phyloP scores from a whole-genome alignment of 2,329 filamentous ascomycete species.

The Hawksworthiomyces lignivorus region DNA sequence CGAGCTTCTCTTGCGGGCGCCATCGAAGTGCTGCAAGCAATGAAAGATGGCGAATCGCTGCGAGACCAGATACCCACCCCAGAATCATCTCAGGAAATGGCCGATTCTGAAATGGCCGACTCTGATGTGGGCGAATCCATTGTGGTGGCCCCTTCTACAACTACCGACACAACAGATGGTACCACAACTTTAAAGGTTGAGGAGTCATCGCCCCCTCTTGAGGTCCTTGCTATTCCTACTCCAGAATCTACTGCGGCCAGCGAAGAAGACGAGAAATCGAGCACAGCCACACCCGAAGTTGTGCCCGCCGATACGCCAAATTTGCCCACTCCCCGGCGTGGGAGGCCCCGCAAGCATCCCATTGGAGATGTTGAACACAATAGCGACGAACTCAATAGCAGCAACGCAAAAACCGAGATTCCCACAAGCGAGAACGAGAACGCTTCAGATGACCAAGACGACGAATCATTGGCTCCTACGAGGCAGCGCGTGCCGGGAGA shows the following conservation, averaged over 20 bases:
- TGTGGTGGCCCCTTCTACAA: background rate
- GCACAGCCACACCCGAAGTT: background rate
- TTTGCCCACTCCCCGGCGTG: background rate
- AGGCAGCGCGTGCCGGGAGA: conserved; percentile 56
- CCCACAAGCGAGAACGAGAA: background rate
- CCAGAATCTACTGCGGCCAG: conserved; percentile 8
- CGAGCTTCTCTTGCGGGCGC: conserved; percentile 20
- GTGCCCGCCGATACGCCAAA: background rate
- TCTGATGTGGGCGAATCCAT: background rate
- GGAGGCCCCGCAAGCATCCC: background rate
- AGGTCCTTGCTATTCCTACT: conserved; percentile 2
- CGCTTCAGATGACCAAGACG: background rate
- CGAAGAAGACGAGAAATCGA: conserved; percentile 5
- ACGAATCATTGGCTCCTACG: background rate
- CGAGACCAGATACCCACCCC: conserved; percentile 10
- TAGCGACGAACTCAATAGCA: background rate
- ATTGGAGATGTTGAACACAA: too few relatives aligned
- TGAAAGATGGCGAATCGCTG: conserved; percentile 6
- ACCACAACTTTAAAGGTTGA: conserved; percentile 1
- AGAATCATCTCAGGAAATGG: conserved; percentile 3
- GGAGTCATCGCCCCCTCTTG: background rate
- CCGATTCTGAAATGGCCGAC: conserved; percentile 3
- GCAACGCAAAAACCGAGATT: background rate
- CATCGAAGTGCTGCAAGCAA: conserved; percentile 25
- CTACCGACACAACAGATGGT: conserved; percentile 1